Evolutionary conservation across 768 basidiomycete genomes (phyloP), one percentile per base, ranked within the genome.

Genomic region (Pulveroboletus sp.): DNA sequence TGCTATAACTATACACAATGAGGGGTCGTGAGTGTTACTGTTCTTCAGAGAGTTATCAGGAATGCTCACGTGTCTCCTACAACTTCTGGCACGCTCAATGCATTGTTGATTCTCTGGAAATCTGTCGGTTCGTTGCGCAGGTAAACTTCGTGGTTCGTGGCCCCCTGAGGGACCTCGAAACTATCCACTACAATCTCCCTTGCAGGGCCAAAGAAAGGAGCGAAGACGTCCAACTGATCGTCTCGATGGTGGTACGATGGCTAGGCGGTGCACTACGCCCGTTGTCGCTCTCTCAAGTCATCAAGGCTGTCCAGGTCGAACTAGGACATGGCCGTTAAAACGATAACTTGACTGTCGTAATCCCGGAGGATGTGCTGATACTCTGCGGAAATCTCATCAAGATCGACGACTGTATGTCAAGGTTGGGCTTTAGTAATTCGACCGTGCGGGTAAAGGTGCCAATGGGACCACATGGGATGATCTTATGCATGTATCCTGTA

Each of bases 31-130:
- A 54, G 64, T 52, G 14, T 31, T 8, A 6, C 26, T 21, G 47
- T 15, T 7, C 31, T 14, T 32, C 8, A 36, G 21, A 36, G 21
- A 43, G 21, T 18, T 8, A 13, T 26, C 21, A 9, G 15, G 6
- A 28, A 35, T 28, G 27, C 21, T 61, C 15, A 54, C 30, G 39
- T n/a, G 9, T 30, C 18, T 15, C 18, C 13, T 41, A 10, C 31
- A 64, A 64, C 21, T 64, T 64, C 28, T 65, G 63, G 61, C 57
- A 56, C 31, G 63, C 61, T n/a, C 63, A 66, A 28, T 64, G 63
- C 40, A 8, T 61, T 11, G 32, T 64, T 11, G 64, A 64, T 49
- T 66, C 63, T 17, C 42, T 65, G 32, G 62, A 55, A 35, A 47
- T 51, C 21, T 65, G 63, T 46, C 61, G 56, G 39, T 64, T 61